Base-by-base conservation (phyloP, 495 filamentous ascomycete species). In the Glonium stellatum region DNA sequence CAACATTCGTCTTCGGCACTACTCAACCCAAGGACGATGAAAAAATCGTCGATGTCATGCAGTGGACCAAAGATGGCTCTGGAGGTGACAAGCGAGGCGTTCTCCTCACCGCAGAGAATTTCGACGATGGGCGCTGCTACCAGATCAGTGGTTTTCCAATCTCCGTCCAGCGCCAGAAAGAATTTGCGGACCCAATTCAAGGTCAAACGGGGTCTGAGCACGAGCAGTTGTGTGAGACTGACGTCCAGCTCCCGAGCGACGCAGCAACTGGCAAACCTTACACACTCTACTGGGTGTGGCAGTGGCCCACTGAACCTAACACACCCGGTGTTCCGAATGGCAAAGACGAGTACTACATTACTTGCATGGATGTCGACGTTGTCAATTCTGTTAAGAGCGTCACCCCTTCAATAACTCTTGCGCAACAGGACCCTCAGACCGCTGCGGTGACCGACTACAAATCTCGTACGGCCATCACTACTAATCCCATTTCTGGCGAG, bases 251-350 rank as follows among this genome's bases (percentile, higher is more conserved):
- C 39, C 91, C 91, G 3, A 60, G 68, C 2, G 78, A 84, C 61
- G 68, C 77, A 23, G 64, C 74, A 3, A 64, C 69, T 13, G 82
- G 85, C 19, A 79, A 78, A 31, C 69, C 76, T 1, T 86, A 86
- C 61, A 89, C 89, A 0, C 70, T 93, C 42, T 92, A 96, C 73
- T 97, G 91, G 91, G 84, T 95, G 4, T 96, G 91, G 91, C 85
- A 95, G 63, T 97, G 89, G 89, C 84, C 87, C 4, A 85, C 82
- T 0, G 71, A 71, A 12, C 71, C 80, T 13, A 69, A 68, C 12
- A 77, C 79, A 66, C 78, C 73, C 48, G 72, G 54, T 36, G 68
- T 78, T 13, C 79, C 80, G 1, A 67, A 79, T 0, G 79, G 80
- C 21, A 84, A 81, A 60, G 76, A 77, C 57, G 85, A 96, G 71